Percentiles rank a stretch among this genome's conserved stretches.
phyloP scores from a whole-genome alignment of 179 eudicot species.

The Actinidia chinensis region DNA sequence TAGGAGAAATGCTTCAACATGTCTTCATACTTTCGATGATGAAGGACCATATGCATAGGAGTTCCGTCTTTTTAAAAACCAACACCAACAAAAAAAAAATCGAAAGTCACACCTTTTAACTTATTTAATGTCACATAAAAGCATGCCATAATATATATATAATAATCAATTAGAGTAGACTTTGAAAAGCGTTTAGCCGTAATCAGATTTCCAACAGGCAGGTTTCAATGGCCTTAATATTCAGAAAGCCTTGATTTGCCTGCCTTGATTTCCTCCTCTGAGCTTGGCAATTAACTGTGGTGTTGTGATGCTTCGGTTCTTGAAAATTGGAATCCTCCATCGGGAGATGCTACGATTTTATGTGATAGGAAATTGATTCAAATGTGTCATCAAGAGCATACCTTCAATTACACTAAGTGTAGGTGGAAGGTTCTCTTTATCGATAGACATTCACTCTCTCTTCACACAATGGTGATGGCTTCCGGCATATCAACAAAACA shows the following conservation, averaged over 20 bases:
- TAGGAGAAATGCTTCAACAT: no score
- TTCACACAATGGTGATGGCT: slow-evolving; percentile 25
- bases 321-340: slow-evolving; percentile 30
- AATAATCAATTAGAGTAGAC: neutral
- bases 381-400: slow-evolving; percentile 15
- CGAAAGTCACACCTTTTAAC: no score
- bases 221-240: slow-evolving; percentile 21
- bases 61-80: no score
- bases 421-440: slow-evolving; percentile 25
- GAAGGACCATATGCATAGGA: no score
- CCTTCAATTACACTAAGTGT: slow-evolving; percentile 31
- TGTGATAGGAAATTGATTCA: slow-evolving; percentile 19
- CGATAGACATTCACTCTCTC: slow-evolving; percentile 19
- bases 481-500: slow-evolving; percentile 14
- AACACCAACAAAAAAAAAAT: no score
- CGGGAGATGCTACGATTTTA: slow-evolving; percentile 18
- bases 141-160: no score
- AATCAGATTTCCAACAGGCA: slow-evolving; percentile 20
- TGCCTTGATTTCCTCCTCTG: slow-evolving; percentile 23
- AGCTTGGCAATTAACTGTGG: slow-evolving; percentile 13
- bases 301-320: slow-evolving; percentile 23
- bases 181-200: neutral
- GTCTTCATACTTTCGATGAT: no score
- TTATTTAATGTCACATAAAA: neutral
- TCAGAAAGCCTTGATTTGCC: slow-evolving; percentile 16